These are phyloP conservation scores for Alternaria triticina DNA, from an alignment of 2,329 filamentous ascomycete genomes.

Conservation along the genomic window DNA sequence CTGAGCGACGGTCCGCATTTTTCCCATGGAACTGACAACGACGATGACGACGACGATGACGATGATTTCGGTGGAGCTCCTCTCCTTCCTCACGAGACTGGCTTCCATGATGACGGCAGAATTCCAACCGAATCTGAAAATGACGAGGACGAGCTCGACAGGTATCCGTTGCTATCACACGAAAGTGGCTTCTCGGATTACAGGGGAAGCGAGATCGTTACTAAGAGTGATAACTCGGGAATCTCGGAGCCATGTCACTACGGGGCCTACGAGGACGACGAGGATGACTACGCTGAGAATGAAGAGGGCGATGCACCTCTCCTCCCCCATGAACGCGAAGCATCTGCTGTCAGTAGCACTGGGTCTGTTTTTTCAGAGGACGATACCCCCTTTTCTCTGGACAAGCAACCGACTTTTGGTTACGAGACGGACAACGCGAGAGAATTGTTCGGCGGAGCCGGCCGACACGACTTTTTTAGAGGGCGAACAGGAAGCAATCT, in stretches of 20 bases:
- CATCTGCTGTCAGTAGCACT: slow-evolving; percentile 14
- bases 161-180: slow-evolving; percentile 46
- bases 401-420: slow-evolving; percentile 14
- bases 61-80: slow-evolving; percentile 16
- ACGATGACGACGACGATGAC: background rate
- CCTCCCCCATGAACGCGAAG: slow-evolving; percentile 31
- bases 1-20: slow-evolving; percentile 19
- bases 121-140: slow-evolving; percentile 16
- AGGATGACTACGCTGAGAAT: background rate
- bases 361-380: slow-evolving; percentile 23
- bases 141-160: slow-evolving; percentile 30
- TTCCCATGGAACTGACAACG: slow-evolving; percentile 15
- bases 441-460: slow-evolving; percentile 15
- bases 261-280: slow-evolving; percentile 3
- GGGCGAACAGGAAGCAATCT: slow-evolving; percentile 29
- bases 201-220: slow-evolving; percentile 17
- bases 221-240: slow-evolving; percentile 21
- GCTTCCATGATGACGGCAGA: slow-evolving; percentile 7
- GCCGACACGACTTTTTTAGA: slow-evolving; percentile 23
- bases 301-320: slow-evolving; percentile 23
- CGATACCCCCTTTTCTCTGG: slow-evolving; percentile 5
- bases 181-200: slow-evolving; percentile 37
- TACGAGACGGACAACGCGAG: slow-evolving; percentile 15
- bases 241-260: slow-evolving; percentile 19
- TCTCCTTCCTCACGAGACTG: slow-evolving; percentile 31